phyloP scores from a whole-genome alignment of 1,139 yeast species.

The Yamadazyma dendronema region DNA sequence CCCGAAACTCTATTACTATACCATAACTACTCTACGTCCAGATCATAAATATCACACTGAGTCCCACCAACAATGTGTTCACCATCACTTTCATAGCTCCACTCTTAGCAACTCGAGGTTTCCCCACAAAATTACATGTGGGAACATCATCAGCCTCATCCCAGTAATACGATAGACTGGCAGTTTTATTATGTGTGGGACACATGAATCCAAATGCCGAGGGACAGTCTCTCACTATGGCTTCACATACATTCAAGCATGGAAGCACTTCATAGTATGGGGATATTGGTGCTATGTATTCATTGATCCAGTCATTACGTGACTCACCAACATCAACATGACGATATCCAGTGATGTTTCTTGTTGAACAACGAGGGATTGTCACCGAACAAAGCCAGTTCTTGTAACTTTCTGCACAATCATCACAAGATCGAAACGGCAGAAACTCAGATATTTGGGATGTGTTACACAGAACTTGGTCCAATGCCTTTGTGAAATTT shows the following conservation, averaged over 20 bases:
- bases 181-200: constrained; percentile 47
- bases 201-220: constrained; percentile 71
- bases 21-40: no score
- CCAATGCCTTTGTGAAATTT: constrained; percentile 75
- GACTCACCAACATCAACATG: constrained; percentile 51
- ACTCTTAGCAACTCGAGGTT: constrained; percentile 7
- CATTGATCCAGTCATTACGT: constrained; percentile 60
- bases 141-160: constrained; percentile 25
- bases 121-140: constrained; percentile 53
- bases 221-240: constrained; percentile 83
- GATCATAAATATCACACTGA: constrained; percentile 3
- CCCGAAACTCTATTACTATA: no score
- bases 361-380: constrained; percentile 80
- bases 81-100: constrained; percentile 2
- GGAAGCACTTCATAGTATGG: constrained; percentile 81
- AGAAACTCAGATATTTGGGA: constrained; percentile 69
- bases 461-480: constrained; percentile 76
- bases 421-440: constrained; percentile 67
- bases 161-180: constrained; percentile 50
- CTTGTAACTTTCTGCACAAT: constrained; percentile 71
- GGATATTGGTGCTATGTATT: constrained; percentile 54
- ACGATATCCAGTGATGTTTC: constrained; percentile 45
- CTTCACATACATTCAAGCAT: constrained; percentile 76
- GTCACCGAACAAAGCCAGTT: constrained; percentile 89
- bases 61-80: constrained; percentile 5